Percentiles rank a stretch among this genome's conserved stretches.
phyloP scores from a whole-genome alignment of 495 filamentous ascomycete species.

The Lindgomyces ingoldianus region DNA sequence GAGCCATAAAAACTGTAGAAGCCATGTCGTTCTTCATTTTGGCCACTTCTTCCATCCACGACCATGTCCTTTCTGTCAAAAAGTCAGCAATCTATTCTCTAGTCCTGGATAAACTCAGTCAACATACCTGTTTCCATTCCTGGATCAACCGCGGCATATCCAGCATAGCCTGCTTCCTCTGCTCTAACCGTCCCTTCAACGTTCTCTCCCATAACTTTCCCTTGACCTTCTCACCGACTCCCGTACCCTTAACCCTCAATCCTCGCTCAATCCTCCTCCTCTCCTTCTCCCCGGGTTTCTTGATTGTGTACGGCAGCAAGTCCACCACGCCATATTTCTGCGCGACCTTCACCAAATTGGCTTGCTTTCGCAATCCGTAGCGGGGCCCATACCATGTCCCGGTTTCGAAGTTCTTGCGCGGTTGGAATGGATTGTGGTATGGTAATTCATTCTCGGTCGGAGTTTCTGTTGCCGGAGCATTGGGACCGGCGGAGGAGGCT shows the following conservation, averaged over 20 bases:
- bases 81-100: conserved; percentile 31
- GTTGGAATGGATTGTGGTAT: conserved; percentile 72
- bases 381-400: conserved; percentile 77
- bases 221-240: conserved; percentile 90
- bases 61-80: conserved; percentile 73
- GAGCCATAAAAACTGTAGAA: no score
- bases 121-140: conserved; percentile 86
- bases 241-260: conserved; percentile 81
- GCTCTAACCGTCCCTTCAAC: conserved; percentile 79
- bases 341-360: conserved; percentile 87
- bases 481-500: conserved; percentile 10
- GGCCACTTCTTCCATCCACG: conserved; percentile 91
- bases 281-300: conserved; percentile 70
- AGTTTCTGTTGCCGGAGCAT: conserved; percentile 33
- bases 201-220: conserved; percentile 91
- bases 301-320: conserved; percentile 73
- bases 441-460: conserved; percentile 41
- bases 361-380: conserved; percentile 82
- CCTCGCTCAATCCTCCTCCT: conserved; percentile 69
- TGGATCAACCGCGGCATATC: conserved; percentile 88
- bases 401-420: conserved; percentile 67
- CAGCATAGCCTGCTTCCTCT: conserved; percentile 86
- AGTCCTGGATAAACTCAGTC: background rate
- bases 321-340: conserved; percentile 77
- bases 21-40: no score